A percentile compares a stretch with the other conserved stretches of the same genome.
Conservation (phyloP, 2,329 filamentous ascomycete genomes). For the Exophiala bonariae region DNA sequence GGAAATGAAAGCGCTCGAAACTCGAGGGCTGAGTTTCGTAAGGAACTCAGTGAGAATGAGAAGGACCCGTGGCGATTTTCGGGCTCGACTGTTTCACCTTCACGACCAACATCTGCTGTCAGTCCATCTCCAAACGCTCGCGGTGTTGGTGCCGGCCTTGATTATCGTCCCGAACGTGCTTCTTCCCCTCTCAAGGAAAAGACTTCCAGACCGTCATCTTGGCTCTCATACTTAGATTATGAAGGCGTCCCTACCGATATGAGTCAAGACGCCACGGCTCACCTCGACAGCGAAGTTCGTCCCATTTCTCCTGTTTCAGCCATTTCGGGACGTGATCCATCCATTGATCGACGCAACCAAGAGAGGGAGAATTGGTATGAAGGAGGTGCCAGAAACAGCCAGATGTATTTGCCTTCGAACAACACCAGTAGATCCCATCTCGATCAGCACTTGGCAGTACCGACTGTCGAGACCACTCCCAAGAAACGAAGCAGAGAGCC, state of each 20-base stretch:
- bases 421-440: slow-evolving; percentile 8
- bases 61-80: slow-evolving; percentile 29
- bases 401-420: slow-evolving; percentile 9
- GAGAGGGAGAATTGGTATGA: slow-evolving; percentile 25
- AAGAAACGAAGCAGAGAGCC: slow-evolving; percentile 37
- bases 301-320: slow-evolving; percentile 26
- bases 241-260: slow-evolving; percentile 26
- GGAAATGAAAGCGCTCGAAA: slow-evolving; percentile 24
- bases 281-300: slow-evolving; percentile 22
- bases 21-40: slow-evolving; percentile 24
- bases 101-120: slow-evolving; percentile 34
- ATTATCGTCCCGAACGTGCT: slow-evolving; percentile 25
- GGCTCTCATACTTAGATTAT: slow-evolving; percentile 29
- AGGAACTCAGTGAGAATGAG: slow-evolving; percentile 22
- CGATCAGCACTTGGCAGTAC: slow-evolving; percentile 11
- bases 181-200: slow-evolving; percentile 17
- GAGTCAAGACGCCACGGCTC: slow-evolving; percentile 17
- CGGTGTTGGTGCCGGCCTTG: slow-evolving; percentile 24
- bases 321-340: slow-evolving; percentile 18
- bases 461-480: slow-evolving; percentile 12
- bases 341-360: slow-evolving; percentile 7
- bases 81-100: slow-evolving; percentile 28
- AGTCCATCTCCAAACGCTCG: slow-evolving; percentile 27
- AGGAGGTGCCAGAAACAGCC: slow-evolving; percentile 13
- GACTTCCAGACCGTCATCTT: slow-evolving; percentile 21